Evolutionary conservation across 345 rosid species (phyloP).

Genomic region (Acer yangbiense): DNA sequence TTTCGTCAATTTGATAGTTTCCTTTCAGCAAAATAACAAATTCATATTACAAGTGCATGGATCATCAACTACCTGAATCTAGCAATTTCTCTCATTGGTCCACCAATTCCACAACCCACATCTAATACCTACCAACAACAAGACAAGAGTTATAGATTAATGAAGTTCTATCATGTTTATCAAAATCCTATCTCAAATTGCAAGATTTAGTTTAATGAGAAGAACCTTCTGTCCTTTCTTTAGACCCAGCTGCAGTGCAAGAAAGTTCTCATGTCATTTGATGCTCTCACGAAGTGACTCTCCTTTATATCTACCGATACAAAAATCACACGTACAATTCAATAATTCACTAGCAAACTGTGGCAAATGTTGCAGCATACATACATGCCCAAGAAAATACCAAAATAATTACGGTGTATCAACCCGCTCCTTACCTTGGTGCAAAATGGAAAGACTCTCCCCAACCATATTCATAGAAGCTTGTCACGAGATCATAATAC

Average conservation of each 20-base stretch:
- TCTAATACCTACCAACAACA: slow-evolving; percentile 68
- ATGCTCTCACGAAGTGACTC: slow-evolving; percentile 94
- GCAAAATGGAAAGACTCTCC: slow-evolving; percentile 99
- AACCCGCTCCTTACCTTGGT: slow-evolving; percentile 50
- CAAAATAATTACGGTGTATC: neutral
- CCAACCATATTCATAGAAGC: slow-evolving; percentile 98
- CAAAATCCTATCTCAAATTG: neutral
- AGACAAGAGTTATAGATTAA: neutral
- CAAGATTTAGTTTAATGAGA: neutral
- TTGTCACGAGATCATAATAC: slow-evolving; percentile 94
- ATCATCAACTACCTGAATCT: slow-evolving; percentile 67
- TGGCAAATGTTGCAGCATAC: slow-evolving; percentile 6
- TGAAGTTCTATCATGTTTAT: neutral
- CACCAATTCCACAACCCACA: slow-evolving; percentile 99
- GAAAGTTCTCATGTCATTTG: slow-evolving; percentile 93
- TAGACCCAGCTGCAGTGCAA: slow-evolving; percentile 87
- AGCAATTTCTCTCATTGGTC: slow-evolving; percentile 94
- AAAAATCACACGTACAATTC: neutral
- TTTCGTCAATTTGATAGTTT: neutral
- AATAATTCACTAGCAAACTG: neutral
- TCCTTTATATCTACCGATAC: slow-evolving; percentile 65
- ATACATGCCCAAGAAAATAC: slow-evolving; percentile 3
- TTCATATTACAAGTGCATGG: neutral
- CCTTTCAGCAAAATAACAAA: neutral
- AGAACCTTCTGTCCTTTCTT: slow-evolving; percentile 88